Base-by-base conservation (phyloP, 345 rosid genomes). In the Boechera stricta region DNA sequence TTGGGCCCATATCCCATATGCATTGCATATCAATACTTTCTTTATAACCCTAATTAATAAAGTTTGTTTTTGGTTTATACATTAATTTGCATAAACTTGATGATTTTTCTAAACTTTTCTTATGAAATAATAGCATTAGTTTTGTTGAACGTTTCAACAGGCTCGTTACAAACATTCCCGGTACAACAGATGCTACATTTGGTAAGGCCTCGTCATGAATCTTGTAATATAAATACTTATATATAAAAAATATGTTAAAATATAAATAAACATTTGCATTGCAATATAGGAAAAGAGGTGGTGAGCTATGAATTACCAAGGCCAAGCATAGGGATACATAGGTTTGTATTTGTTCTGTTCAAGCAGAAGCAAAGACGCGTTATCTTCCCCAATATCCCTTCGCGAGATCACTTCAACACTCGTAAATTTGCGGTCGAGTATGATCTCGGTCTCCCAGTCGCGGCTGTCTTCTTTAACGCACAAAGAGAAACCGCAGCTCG, bases 401-500 rank as follows among this genome's bases (percentile, higher is more conserved):
- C 88, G 10, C 81, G 90, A 63, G 86, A 87, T 60, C 65, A 82
- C 35, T 90, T 90, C 87, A 79, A 48, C 75, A 83, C 92, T 32
- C 83, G 88, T 60, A 67, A 68, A 42, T 88, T 88, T 33, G 87
- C 91, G 6, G 76, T 74, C 3, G 86, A 82, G 15, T 73, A 84
- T 58, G 91, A 81, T 47, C 86, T 90, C 1, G 90, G 82, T n/a
- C 90, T 84, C 35, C 96, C 96, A 41, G 96, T 87, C 10, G 92
- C 91, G 21, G 90, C 89, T 63, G 88, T 88, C 72, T 90, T 86
- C 82, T 90, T 90, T 79, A 87, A 90, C 70, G 86, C 92, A 3
- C 91, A 86, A 61, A 79, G 90, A 54, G 92, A 88, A 71, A 87
- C 92, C 16, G 96, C 92, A 7, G 85, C 89, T 31, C 82, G 92